A percentile compares a stretch with the other conserved stretches of the same genome.
Evolutionary conservation across 2,329 filamentous ascomycete species (phyloP).

Genomic region (Phialemoniopsis sp.): DNA sequence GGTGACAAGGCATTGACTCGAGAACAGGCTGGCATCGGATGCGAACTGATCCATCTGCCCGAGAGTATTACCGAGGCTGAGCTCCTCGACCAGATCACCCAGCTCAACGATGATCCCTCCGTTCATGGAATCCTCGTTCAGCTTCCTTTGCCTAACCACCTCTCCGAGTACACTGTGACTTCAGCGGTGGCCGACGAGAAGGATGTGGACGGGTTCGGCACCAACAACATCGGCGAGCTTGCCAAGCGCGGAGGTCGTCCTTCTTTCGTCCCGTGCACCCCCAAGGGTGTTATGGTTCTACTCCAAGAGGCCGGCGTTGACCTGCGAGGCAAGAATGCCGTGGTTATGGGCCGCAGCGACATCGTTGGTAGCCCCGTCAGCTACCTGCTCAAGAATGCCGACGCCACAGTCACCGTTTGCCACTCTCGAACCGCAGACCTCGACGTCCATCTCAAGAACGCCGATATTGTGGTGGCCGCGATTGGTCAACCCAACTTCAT

Average conservation of each 20-base stretch:
- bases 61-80: constrained; percentile 80
- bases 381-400: constrained; percentile 89
- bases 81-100: constrained; percentile 75
- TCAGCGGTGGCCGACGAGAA: constrained; percentile 90
- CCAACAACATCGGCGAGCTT: constrained; percentile 91
- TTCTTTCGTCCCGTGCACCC: constrained; percentile 90
- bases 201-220: constrained; percentile 96
- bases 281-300: constrained; percentile 94
- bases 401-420: constrained; percentile 95
- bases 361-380: constrained; percentile 97
- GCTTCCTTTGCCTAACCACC: constrained; percentile 80
- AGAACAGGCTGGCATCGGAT: constrained; percentile 76
- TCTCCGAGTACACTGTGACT: constrained; percentile 87
- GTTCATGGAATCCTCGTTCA: constrained; percentile 95
- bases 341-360: constrained; percentile 91
- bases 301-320: constrained; percentile 80
- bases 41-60: constrained; percentile 79
- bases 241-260: constrained; percentile 91
- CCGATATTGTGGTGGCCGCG: constrained; percentile 87
- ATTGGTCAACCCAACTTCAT: constrained; percentile 86
- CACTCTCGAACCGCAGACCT: constrained; percentile 83
- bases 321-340: constrained; percentile 84
- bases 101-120: constrained; percentile 79
- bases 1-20: too few relatives aligned
- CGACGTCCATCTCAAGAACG: constrained; percentile 69